phyloP scores from a whole-genome alignment of 345 rosid genomes.

The Brassica rapa region DNA sequence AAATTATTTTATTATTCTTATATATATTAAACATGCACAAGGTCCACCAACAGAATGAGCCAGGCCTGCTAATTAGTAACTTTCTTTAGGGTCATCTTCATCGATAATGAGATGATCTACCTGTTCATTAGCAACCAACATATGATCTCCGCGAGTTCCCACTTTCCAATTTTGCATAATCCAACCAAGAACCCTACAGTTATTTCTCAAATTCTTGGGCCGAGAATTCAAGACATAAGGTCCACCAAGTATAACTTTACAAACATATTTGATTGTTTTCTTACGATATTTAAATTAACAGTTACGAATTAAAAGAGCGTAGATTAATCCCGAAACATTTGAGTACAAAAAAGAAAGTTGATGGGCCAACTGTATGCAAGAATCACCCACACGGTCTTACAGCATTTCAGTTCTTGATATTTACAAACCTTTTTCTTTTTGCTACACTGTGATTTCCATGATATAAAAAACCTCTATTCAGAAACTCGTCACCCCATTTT shows the following conservation, averaged over 20 bases:
- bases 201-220: background rate
- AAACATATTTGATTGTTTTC: background rate
- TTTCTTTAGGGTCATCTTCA: background rate
- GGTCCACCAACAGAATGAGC: too few species aligned
- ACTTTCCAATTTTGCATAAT: background rate
- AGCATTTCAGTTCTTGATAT: background rate
- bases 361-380: conserved; percentile 62
- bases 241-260: background rate
- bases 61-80: background rate
- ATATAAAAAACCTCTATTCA: conserved; percentile 54
- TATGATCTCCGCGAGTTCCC: background rate
- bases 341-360: background rate
- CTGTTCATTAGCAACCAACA: background rate
- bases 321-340: background rate
- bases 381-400: background rate
- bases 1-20: too few species aligned
- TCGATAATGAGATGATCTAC: background rate
- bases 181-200: background rate
- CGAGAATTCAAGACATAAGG: background rate
- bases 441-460: conserved; percentile 67
- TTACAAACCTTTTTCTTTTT: background rate
- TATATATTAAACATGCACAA: too few species aligned
- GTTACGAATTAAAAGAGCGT: background rate
- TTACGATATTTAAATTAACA: background rate
- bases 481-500: too few species aligned